These are phyloP conservation scores for Coemansia sp. DNA, from an alignment of 192 early-diverging fungal genomes.

Conservation along the genomic window DNA sequence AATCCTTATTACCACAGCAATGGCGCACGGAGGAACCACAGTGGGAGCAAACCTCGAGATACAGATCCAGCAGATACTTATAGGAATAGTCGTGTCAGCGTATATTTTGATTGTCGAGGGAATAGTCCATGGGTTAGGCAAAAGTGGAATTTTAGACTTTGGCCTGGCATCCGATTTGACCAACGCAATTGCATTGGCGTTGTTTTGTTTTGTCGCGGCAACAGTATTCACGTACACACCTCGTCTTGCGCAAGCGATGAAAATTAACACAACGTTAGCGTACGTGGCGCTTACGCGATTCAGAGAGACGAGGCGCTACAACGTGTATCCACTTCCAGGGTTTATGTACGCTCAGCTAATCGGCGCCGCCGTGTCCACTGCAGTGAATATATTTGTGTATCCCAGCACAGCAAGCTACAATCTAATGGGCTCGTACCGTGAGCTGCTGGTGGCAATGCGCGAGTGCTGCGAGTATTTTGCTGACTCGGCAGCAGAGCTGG, in stretches of 20 bases:
- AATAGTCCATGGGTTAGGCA: constrained; percentile 13
- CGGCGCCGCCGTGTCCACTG: constrained; percentile 29
- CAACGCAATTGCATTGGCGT: constrained; percentile 20
- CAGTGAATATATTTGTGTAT: constrained; percentile 41
- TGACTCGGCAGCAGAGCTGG: constrained; percentile 10
- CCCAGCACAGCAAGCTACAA: constrained; percentile 40
- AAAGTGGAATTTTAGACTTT: constrained; percentile 12
- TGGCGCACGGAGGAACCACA: constrained; percentile 43
- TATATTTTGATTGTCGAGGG: constrained; percentile 33
- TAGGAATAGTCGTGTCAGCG: constrained; percentile 12
- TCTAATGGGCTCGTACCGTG: constrained; percentile 21
- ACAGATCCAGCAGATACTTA: constrained; percentile 35
- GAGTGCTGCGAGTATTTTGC: constrained; percentile 42
- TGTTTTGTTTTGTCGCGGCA: constrained; percentile 33
- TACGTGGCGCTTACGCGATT: constrained; percentile 28
- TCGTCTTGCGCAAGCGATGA: constrained; percentile 25
- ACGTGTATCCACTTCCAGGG: constrained; percentile 29
- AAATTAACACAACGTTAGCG: constrained; percentile 31
- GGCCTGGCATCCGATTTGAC: constrained; percentile 20
- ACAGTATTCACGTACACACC: constrained; percentile 29
- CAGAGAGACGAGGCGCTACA: constrained; percentile 1
- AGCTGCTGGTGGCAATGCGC: constrained; percentile 19
- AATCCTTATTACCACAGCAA: constrained; percentile 27
- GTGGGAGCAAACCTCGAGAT: constrained; percentile 45
- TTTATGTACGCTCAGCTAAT: constrained; percentile 38